Evolutionary conservation across 192 early-diverging fungal species (phyloP), one percentile per base, ranked within the genome.

Genomic region (Allomyces javanicus): DNA sequence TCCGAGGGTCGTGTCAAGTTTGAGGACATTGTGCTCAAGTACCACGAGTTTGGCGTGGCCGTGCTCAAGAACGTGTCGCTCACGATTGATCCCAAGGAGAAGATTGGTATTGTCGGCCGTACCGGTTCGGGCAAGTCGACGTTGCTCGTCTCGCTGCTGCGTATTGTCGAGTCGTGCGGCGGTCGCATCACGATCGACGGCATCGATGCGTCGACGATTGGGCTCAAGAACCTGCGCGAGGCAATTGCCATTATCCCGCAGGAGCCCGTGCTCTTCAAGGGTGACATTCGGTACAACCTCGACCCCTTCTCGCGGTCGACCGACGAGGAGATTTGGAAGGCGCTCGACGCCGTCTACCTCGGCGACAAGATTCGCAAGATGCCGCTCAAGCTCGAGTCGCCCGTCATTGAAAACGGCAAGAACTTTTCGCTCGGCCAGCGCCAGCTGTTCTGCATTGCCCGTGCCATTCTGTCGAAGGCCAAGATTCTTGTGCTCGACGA

Each of bases 171-270:
- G 67, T 66, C 71, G 21, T 67, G 63, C 45, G 69, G 76, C 50
- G 76, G 79, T 62, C 64, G 66, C 1, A 88, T 94, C 26, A 63
- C 70, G 24, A 87, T 96, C 64, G 92, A 92, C 71, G 79, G 81
- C 25, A 61, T 89, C 14, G 88, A 92, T 65, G 82, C 88, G 22
- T 70, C 72, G 25, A 79, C 74, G 9, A 73, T 93, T 21, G 81
- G 82, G 5, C 76, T 92, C 0, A 73, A 77, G 7, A 79, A 85
- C 50, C 74, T 93, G 21, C 74, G 89, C n/a, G 81, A 75, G 67
- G 77, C 81, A 14, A 75, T 97, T 67, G 79, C 86, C 6, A 86
- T 97, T 26, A 96, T 97, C 64, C 93, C 94, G 11, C 94, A 97
- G 70, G 79, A 81, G 26, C 80, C 80, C 10, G 75, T 81, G 22